A percentile compares a stretch with the other conserved stretches of the same genome.
Evolutionary conservation across 1,284 basidiomycete species (phyloP).

Genomic region (Puccinia polysora): DNA sequence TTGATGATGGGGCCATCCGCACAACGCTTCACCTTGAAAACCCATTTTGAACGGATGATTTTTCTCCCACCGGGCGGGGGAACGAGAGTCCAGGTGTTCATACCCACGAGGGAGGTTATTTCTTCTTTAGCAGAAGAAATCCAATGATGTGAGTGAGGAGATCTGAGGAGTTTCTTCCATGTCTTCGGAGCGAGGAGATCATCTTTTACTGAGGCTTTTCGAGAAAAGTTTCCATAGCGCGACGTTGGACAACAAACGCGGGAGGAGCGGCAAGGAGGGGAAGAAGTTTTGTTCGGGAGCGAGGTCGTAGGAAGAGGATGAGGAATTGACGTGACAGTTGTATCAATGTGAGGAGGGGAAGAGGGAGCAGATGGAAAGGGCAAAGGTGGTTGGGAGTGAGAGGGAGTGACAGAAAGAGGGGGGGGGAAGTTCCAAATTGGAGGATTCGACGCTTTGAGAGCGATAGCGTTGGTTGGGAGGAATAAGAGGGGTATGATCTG

Average conservation of each 20-base stretch:
- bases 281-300: not conserved
- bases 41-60: conserved; percentile 27
- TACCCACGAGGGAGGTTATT: not conserved
- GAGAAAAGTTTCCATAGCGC: not conserved
- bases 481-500: too few species aligned
- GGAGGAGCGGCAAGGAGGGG: too few species aligned
- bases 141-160: conserved; percentile 1
- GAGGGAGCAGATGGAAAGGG: not conserved
- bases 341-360: not conserved
- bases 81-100: conserved; percentile 29
- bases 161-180: not conserved
- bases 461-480: too few species aligned
- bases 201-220: not conserved
- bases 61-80: not conserved
- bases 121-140: conserved; percentile 2
- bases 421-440: too few species aligned
- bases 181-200: conserved; percentile 3
- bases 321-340: not conserved
- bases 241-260: too few species aligned
- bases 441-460: too few species aligned
- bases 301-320: not conserved
- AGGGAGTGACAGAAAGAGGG: too few species aligned
- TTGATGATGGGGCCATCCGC: conserved; percentile 5
- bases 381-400: too few species aligned
- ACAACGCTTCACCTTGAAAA: conserved; percentile 20